phyloP scores from a whole-genome alignment of 2,329 filamentous ascomycete genomes.

The Lachnellula suecica region DNA sequence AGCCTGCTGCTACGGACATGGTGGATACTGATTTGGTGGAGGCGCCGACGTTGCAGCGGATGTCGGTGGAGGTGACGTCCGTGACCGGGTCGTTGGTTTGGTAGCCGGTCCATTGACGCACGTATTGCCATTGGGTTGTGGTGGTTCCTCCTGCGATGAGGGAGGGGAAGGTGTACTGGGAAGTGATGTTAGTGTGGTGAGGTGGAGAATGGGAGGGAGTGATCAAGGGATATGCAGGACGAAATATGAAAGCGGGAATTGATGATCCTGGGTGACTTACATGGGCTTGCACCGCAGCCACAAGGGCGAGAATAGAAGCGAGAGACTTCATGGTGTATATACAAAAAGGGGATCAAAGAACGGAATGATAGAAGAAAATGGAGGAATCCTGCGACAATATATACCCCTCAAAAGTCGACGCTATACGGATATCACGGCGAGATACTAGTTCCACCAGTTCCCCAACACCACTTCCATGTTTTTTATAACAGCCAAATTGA shows the following conservation, averaged over 20 bases:
- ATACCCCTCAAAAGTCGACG: neutral
- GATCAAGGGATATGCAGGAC: no score
- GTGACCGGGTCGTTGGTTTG: conserved; percentile 17
- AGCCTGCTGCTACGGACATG: conserved; percentile 14
- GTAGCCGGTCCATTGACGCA: conserved; percentile 17
- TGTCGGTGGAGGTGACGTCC: conserved; percentile 35
- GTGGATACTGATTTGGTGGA: conserved; percentile 11
- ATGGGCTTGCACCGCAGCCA: conserved; percentile 21
- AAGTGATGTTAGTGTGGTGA: neutral
- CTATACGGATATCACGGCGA: neutral
- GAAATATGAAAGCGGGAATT: no score
- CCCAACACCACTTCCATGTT: neutral
- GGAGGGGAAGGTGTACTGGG: neutral
- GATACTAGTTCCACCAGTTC: neutral
- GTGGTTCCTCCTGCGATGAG: neutral
- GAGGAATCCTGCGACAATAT: neutral
- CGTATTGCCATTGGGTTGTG: conserved; percentile 1
- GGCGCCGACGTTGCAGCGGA: conserved; percentile 37
- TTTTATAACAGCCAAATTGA: conserved; percentile 1
- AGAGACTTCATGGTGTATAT: neutral
- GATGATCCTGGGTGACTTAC: neutral
- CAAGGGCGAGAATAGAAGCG: neutral
- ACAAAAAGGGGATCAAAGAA: neutral
- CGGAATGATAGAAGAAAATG: neutral
- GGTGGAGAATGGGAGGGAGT: neutral